Conservation (phyloP, 805 yeast genomes). For the Peterozyma toletana region DNA sequence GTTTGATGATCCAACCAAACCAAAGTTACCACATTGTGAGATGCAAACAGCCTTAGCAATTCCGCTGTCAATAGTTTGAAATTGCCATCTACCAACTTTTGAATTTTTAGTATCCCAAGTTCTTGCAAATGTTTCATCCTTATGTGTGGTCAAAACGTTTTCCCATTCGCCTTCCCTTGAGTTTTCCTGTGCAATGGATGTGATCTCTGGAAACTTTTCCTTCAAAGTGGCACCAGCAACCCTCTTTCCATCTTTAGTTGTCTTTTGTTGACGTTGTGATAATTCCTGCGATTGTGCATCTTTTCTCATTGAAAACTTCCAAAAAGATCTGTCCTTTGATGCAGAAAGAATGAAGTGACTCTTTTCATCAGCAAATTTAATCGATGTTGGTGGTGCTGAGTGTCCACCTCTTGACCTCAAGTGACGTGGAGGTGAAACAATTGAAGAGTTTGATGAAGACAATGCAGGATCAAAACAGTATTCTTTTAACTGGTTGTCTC, state of each 20-base stretch:
- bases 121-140: conserved; percentile 74
- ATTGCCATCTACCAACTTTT: conserved; percentile 67
- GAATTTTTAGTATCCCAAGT: conserved; percentile 83
- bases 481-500: conserved; percentile 84
- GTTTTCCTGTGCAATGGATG: conserved; percentile 62
- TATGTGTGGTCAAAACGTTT: conserved; percentile 82
- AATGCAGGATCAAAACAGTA: conserved; percentile 90
- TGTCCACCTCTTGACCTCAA: conserved; percentile 97
- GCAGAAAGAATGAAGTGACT: conserved; percentile 85
- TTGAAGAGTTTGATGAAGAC: conserved; percentile 51
- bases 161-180: conserved; percentile 90
- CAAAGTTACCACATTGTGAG: conserved; percentile 94
- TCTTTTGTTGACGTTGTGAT: conserved; percentile 60
- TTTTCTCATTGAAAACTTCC: conserved; percentile 89
- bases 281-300: conserved; percentile 95
- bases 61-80: conserved; percentile 74
- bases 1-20: conserved; percentile 76
- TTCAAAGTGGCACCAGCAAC: conserved; percentile 51
- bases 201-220: conserved; percentile 74
- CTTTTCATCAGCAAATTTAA: conserved; percentile 67
- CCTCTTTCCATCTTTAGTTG: conserved; percentile 38
- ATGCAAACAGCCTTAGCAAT: conserved; percentile 68
- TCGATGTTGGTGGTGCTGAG: conserved; percentile 75
- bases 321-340: conserved; percentile 76
- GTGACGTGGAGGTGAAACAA: conserved; percentile 84